phyloP scores from a whole-genome alignment of 495 filamentous ascomycete genomes.

The Penicillium psychrofluorescens region DNA sequence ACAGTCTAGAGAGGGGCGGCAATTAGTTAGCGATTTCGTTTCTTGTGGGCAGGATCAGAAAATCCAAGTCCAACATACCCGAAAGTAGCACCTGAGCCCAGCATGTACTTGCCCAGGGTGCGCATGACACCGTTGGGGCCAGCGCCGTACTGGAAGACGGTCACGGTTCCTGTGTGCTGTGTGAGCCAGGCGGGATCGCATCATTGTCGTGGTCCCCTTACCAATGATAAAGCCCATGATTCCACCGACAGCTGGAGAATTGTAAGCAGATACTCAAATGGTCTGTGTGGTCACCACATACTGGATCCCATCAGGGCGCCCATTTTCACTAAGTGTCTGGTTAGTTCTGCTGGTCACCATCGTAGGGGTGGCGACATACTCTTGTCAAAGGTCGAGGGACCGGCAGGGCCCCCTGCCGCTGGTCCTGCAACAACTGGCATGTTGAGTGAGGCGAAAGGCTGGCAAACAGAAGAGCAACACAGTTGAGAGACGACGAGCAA shows the following conservation, averaged over 20 bases:
- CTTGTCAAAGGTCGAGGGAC: conserved; percentile 86
- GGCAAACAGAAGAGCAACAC: no score
- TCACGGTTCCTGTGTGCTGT: conserved; percentile 62
- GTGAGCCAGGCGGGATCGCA: background rate
- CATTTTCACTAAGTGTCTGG: conserved; percentile 72
- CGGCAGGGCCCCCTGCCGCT: conserved; percentile 39
- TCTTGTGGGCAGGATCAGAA: background rate
- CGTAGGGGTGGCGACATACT: conserved; percentile 48
- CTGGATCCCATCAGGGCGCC: conserved; percentile 96
- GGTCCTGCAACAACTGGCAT: conserved; percentile 66
- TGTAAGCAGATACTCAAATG: conserved; percentile 7
- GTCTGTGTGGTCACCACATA: conserved; percentile 41
- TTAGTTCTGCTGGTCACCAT: conserved; percentile 5
- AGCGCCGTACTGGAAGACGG: conserved; percentile 88
- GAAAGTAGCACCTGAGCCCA: conserved; percentile 93
- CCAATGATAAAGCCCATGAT: conserved; percentile 98
- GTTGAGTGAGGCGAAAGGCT: conserved; percentile 14
- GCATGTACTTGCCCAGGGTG: conserved; percentile 93
- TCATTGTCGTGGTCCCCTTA: conserved; percentile 26
- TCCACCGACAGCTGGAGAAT: conserved; percentile 68
- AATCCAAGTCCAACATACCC: conserved; percentile 52
- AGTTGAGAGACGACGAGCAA: no score
- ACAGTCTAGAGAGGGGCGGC: conserved; percentile 56
- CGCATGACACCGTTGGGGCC: conserved; percentile 90
- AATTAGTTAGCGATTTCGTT: no score